Evolutionary conservation across 257 asterid species (phyloP), one percentile per base, ranked within the genome.

Genomic region (Craterostigma plantagineum): DNA sequence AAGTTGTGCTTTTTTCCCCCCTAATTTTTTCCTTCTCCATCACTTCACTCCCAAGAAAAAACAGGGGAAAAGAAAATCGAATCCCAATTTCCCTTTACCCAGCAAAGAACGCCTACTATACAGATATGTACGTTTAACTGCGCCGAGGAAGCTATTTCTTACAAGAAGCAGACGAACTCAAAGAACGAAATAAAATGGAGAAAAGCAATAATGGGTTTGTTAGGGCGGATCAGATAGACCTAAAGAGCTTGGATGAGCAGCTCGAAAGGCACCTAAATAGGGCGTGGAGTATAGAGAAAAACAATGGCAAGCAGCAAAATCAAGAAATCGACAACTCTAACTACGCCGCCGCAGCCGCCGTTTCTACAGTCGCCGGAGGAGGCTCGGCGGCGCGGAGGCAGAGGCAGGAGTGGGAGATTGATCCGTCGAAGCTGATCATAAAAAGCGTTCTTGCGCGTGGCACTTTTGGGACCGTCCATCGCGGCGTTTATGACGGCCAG

Each of bases 381-480:
- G 30, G 30, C 30, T 23, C 60, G 1, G 59, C 34, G 16, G 51
- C 34, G 17, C 23, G 72, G 35, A 67, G 73, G 58, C 76, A 64
- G 60, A 62, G 84, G 56, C 67, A 60, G 9, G 92, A 79, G 17
- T 79, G 92, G 92, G 92, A 79, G 65, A 79, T 79, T 59, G 92
- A 79, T 48, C 77, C 92, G 9, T 53, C 90, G 0, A 75, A 79
- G 59, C 59, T 75, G 43, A 53, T 72, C 49, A 75, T 79, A 42
- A 79, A 75, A 44, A 44, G 70, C 14, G 81, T 70, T 38, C 63
- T 79, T 50, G 92, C 92, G 48, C 78, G 92, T 62, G 92, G 92
- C 48, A 75, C 92, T 33, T 79, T 79, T 42, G 92, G 90, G 38
- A 79, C 87, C 18, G 92, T 79, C 54, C 92, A 75, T 43, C 92